Base-by-base conservation (phyloP, 371 early-diverging fungal species). In the Dichotomocladium elegans region DNA sequence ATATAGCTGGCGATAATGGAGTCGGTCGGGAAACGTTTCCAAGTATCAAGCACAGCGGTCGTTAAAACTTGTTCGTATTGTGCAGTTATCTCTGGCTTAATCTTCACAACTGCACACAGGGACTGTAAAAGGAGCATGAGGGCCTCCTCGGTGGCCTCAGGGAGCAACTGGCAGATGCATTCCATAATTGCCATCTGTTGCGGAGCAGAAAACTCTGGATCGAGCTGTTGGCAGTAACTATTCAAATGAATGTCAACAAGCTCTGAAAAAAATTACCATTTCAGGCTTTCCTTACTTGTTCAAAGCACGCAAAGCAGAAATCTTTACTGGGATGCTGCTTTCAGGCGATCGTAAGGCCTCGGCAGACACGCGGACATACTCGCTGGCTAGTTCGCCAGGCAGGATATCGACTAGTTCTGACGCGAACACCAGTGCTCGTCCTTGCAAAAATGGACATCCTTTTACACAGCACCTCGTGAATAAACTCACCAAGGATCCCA, bases 391-490 rank as follows among this genome's bases (percentile, higher is more conserved):
- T 3, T 83, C 76, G 3, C 69, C 56, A 5, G 93, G 92, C 15
- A 93, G 69, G 17, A 82, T 70, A n/a, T 77, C 72, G 3, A 89
- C 87, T 74, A 91, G 89, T 59, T 86, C 85, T 33, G 89, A 87
- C 1, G 91, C 83, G 77, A 94, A 92, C 10, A 93, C 86, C 41
- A 96, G 81, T 2, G 93, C 89, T 17, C 94, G 89, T 3, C 93
- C 92, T 66, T 92, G 92, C 55, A 90, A 80, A 61, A 90, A 91
- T 2, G 96, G 95, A 30, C 65, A 77, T 3, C 83, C 87, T 75
- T 66, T 24, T 34, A 64, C 55, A 29, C 47, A 64, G 30, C 70
- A 84, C 86, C 83, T 14, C 58, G 55, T 27, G n/a, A n/a, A n/a
- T n/a, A n/a, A n/a, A n/a, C n/a, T n/a, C n/a, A n/a, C n/a, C n/a